These are phyloP conservation scores for Abrus precatorius DNA, from an alignment of 306 rosid species.

Conservation along the genomic window DNA sequence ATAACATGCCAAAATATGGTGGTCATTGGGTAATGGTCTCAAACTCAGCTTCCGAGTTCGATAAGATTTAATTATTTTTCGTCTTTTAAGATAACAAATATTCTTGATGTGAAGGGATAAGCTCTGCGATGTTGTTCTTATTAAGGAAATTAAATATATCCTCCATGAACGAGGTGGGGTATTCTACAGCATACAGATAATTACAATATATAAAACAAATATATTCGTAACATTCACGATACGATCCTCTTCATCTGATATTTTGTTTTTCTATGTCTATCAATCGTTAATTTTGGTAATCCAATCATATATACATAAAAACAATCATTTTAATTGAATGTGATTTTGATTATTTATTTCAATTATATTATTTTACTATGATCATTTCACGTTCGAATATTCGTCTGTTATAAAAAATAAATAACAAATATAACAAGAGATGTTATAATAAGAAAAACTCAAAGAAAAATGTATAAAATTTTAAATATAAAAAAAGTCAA, in stretches of 20 bases:
- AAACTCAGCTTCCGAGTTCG: background rate
- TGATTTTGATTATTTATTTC: too few relatives aligned
- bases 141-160: conserved; percentile 23
- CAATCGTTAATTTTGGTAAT: background rate
- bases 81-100: conserved; percentile 7
- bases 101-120: conserved; percentile 39
- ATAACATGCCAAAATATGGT: conserved; percentile 17
- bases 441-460: too few relatives aligned
- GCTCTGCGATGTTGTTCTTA: background rate
- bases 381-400: too few relatives aligned
- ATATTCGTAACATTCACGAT: background rate
- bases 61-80: conserved; percentile 32
- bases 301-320: too few relatives aligned
- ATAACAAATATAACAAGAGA: too few relatives aligned
- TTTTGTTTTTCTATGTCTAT: background rate
- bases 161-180: background rate
- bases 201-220: background rate
- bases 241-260: background rate
- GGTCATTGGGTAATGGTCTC: conserved; percentile 1
- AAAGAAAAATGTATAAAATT: too few relatives aligned
- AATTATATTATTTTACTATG: too few relatives aligned
- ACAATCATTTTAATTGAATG: too few relatives aligned
- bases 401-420: too few relatives aligned
- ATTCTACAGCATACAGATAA: conserved; percentile 8
- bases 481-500: too few relatives aligned